Percentiles rank a stretch among this genome's conserved stretches.
phyloP scores from a whole-genome alignment of 805 yeast genomes.

The Vanderwaltozyma yarrowii region DNA sequence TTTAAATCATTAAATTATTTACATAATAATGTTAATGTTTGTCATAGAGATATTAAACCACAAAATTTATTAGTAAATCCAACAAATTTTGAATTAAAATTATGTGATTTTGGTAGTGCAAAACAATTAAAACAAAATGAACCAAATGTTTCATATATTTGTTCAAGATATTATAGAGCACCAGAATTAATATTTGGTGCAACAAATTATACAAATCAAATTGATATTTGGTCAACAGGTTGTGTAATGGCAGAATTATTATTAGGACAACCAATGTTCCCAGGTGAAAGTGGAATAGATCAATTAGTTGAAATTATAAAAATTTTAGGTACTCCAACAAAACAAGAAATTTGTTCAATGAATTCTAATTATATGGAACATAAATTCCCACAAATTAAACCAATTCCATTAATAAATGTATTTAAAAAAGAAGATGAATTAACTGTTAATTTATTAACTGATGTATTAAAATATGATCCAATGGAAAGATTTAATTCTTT shows the following conservation, averaged over 20 bases:
- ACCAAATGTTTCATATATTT: constrained; percentile 92
- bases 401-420: constrained; percentile 60
- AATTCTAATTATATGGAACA: constrained; percentile 97
- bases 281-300: constrained; percentile 96
- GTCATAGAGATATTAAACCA: constrained; percentile 95
- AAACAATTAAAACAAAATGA: constrained; percentile 81
- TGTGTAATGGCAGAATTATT: constrained; percentile 97
- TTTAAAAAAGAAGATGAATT: constrained; percentile 41
- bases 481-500: constrained; percentile 48
- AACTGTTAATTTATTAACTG: constrained; percentile 46
- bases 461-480: constrained; percentile 61
- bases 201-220: constrained; percentile 89
- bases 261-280: constrained; percentile 92
- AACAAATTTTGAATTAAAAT: constrained; percentile 67
- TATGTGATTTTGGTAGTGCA: constrained; percentile 96
- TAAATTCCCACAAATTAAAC: constrained; percentile 80
- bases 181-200: constrained; percentile 98
- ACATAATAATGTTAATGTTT: constrained; percentile 61
- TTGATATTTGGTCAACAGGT: constrained; percentile 96
- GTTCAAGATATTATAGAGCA: constrained; percentile 94
- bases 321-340: constrained; percentile 88
- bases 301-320: constrained; percentile 95
- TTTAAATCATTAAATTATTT: constrained; percentile 71
- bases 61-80: constrained; percentile 85
- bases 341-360: constrained; percentile 88